A percentile compares a stretch with the other conserved stretches of the same genome.
These are phyloP conservation scores for Erysimum cheiranthoides DNA, from an alignment of 345 rosid species.

Conservation along the genomic window DNA sequence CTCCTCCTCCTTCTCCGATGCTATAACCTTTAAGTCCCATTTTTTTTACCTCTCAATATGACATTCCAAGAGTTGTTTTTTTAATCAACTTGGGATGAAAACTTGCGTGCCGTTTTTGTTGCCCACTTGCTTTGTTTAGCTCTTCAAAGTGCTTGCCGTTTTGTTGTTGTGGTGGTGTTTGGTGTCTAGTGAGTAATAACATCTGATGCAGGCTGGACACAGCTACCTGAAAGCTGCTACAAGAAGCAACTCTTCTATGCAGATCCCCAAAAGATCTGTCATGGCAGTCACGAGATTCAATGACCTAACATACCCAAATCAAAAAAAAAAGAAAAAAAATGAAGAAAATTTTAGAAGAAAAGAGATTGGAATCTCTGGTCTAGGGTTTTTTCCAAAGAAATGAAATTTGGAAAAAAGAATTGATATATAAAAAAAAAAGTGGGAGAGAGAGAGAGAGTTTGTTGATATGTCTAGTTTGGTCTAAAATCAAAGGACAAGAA, in stretches of 20 bases:
- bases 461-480: conserved; percentile 35
- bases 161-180: conserved; percentile 37
- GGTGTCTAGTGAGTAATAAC: conserved; percentile 44
- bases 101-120: conserved; percentile 38
- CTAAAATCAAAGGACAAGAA: conserved; percentile 29
- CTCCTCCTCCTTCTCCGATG: conserved; percentile 53
- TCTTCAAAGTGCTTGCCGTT: conserved; percentile 46
- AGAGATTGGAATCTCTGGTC: conserved; percentile 33
- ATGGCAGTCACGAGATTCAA: conserved; percentile 57
- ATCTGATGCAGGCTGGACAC: conserved; percentile 47
- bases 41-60: conserved; percentile 39
- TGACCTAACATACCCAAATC: conserved; percentile 47
- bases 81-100: conserved; percentile 19
- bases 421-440: conserved; percentile 15
- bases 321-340: conserved; percentile 16
- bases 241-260: conserved; percentile 44
- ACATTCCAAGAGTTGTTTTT: conserved; percentile 14
- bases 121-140: conserved; percentile 24
- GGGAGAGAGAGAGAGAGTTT: conserved; percentile 4
- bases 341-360: background rate
- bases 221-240: conserved; percentile 51
- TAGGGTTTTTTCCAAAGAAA: conserved; percentile 38
- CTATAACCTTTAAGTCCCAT: conserved; percentile 54
- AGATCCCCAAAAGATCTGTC: conserved; percentile 59
- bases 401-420: conserved; percentile 24